phyloP scores from a whole-genome alignment of 2,329 filamentous ascomycete genomes.

The Tetracladium maxilliforme region DNA sequence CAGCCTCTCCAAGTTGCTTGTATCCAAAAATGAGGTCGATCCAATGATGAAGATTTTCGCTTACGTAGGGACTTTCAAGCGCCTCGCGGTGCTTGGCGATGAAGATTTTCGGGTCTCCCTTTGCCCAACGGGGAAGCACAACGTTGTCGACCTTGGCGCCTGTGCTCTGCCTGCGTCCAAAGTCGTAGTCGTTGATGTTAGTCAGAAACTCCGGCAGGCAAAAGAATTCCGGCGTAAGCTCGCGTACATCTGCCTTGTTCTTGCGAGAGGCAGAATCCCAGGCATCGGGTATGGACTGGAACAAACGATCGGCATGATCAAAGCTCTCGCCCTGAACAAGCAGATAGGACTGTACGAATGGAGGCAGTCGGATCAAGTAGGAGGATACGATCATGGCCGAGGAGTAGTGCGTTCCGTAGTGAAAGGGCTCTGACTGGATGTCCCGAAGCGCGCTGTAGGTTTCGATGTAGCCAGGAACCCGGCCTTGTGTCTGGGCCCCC shows the following conservation, averaged over 20 bases:
- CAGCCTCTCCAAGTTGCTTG: constrained; percentile 87
- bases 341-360: constrained; percentile 91
- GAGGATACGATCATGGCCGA: constrained; percentile 98
- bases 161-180: constrained; percentile 72
- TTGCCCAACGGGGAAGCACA: constrained; percentile 86
- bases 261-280: constrained; percentile 83
- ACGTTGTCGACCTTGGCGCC: constrained; percentile 74
- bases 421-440: constrained; percentile 60
- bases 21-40: constrained; percentile 90
- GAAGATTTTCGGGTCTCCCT: constrained; percentile 90
- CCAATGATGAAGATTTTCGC: constrained; percentile 80
- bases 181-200: constrained; percentile 92
- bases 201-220: constrained; percentile 87
- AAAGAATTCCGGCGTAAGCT: constrained; percentile 94
- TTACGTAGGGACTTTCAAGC: constrained; percentile 84
- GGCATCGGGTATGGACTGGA: constrained; percentile 81
- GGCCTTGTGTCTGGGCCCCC: constrained; percentile 69
- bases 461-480: constrained; percentile 68
- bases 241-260: constrained; percentile 88
- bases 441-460: constrained; percentile 87
- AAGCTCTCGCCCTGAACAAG: constrained; percentile 91
- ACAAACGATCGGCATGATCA: constrained; percentile 88
- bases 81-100: constrained; percentile 93
- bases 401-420: constrained; percentile 97
- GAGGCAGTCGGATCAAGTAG: constrained; percentile 86